phyloP scores from a whole-genome alignment of 208 protist species.

The Strigomonas culicis region DNA sequence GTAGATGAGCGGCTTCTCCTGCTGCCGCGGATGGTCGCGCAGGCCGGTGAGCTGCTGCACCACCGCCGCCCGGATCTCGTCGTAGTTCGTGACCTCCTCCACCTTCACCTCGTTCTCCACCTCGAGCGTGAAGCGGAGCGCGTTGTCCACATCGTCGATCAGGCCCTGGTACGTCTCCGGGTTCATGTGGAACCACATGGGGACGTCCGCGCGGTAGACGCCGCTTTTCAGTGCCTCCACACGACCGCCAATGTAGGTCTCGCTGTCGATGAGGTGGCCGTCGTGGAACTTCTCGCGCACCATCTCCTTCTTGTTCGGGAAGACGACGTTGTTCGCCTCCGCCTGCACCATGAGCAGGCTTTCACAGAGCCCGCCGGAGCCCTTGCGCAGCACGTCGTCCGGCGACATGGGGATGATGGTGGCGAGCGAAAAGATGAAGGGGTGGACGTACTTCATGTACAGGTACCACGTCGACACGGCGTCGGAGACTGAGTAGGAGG shows the following conservation, averaged over 20 bases:
- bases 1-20: constrained; percentile 96
- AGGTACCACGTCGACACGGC: constrained; percentile 99
- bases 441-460: constrained; percentile 99
- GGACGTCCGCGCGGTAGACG: constrained; percentile 98
- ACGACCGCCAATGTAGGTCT: constrained; percentile 99
- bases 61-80: constrained; percentile 82
- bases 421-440: constrained; percentile 99
- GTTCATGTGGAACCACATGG: constrained; percentile 92
- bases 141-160: constrained; percentile 92
- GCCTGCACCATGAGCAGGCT: constrained; percentile 98
- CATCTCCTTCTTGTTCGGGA: constrained; percentile 98
- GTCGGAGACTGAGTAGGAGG: constrained; percentile 99
- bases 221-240: constrained; percentile 95
- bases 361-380: constrained; percentile 99
- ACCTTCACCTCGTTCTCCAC: constrained; percentile 80
- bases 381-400: constrained; percentile 98
- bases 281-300: constrained; percentile 93
- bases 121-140: constrained; percentile 90
- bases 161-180: constrained; percentile 91
- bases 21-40: constrained; percentile 79
- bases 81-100: constrained; percentile 94
- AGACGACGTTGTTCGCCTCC: constrained; percentile 97
- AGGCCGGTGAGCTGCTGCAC: constrained; percentile 74
- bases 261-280: constrained; percentile 97
- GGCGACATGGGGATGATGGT: constrained; percentile 99